Evolutionary conservation across 345 rosid species (phyloP), one percentile per base, ranked within the genome.

Genomic region (Eutrema japonicum): DNA sequence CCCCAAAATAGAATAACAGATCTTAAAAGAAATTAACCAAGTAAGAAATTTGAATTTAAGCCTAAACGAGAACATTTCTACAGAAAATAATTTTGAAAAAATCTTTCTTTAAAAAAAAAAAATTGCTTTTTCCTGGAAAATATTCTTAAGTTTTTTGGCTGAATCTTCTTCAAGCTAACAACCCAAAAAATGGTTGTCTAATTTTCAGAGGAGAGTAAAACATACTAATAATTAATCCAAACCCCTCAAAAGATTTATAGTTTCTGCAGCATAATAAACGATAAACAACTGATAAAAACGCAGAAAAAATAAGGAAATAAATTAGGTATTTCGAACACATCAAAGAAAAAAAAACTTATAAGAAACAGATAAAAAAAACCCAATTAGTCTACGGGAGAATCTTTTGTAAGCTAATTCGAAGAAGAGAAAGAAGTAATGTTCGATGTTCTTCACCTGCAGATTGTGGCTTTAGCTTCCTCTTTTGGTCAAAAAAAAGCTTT

Each of bases 1-100:
- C 53, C 79, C 61, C 4, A 64, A 55, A 70, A 70, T 54, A 47
- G 58, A 18, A 69, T 40, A 69, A 62, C 65, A 76, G 79, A 76
- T 76, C 74, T 69, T 53, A 45, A 27, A 10, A 36, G 14, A 8
- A 8, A 26, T 3, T 30, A 29, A 38, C 12, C 53, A 64, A 63
- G 16, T 18, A 10, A 11, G 7, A 22, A 13, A 10, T 32, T 64
- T 26, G 42, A 64, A 64, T 49, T 48, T n/a, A 76, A 70, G 5
- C 55, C 51, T 58, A 50, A 33, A 43, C 37, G 4, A 57, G 38
- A 37, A 45, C 37, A 43, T 13, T 10, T 29, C 33, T 14, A 12
- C 2, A 52, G 4, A 16, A 49, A 48, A n/a, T 4, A 66, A n/a
- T 1, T 53, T 41, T 42, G 64, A 45, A 35, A 58, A 74, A 42